Evolutionary conservation across 1,139 yeast species (phyloP), one percentile per base, ranked within the genome.

Genomic region (Lodderomyces beijingensis): DNA sequence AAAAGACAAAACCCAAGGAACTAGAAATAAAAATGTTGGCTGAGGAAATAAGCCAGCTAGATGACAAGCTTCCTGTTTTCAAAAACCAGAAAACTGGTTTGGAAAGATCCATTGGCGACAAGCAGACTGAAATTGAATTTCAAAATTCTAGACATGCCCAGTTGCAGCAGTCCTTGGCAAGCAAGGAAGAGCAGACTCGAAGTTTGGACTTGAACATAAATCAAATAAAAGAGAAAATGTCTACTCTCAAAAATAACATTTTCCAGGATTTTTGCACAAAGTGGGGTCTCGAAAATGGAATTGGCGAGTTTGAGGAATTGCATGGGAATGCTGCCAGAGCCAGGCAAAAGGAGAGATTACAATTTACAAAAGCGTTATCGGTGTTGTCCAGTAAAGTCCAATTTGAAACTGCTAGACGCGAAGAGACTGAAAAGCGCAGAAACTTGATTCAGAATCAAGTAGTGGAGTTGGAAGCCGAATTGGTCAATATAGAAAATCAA

Each of bases 281-380:
- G 35, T 59, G 79, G 38, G 75, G 76, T 0, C 75, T 84, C 46
- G 45, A 47, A 5, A 60, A 67, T 41, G 68, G 67, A 27, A 76
- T 85, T 29, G 65, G 68, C 33, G 87, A 79, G 29, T 86, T 81
- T 50, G 95, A 86, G 51, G 63, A 61, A 29, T 62, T 74, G 16
- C 86, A 82, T 38, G 89, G 91, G 8, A 63, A 77, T 3, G 59
- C 76, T 9, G 50, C 76, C 38, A 71, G 87, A 49, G 67, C 70
- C 27, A 72, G 79, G 36, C 70, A 83, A 1, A 78, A 75, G 43
- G 88, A 83, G 51, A 65, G 81, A 35, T 65, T 83, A 3, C 78
- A 77, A 43, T 75, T 71, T 42, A 60, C 72, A 20, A 76, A 75
- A 37, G 79, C 84, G 24, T 68, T 82, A 17, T 59, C 82, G n/a